A percentile compares a stretch with the other conserved stretches of the same genome.
Conservation (phyloP, 129 eudicot species). For the sunflower (Helianthus annuus) region HanXRQr2.0-SUNRISE NC_035445.2:41762877-41763376, state of each 20-base stretch:
- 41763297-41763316: slow-evolving; percentile 27
- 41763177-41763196: slow-evolving; percentile 41
- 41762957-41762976: too few species aligned
- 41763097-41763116: slow-evolving; percentile 34
- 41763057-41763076: slow-evolving; percentile 33
- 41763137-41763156: slow-evolving; percentile 42
- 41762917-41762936: too few species aligned
- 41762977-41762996: too few species aligned
- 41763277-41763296: slow-evolving; percentile 9
- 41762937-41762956: too few species aligned
- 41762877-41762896: too few species aligned
- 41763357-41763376: slow-evolving; percentile 17
- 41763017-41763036: neutral
- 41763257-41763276: neutral
- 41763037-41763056: slow-evolving; percentile 25
- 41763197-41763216: slow-evolving; percentile 24
- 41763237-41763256: slow-evolving; percentile 27
- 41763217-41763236: slow-evolving; percentile 29
- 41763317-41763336: slow-evolving; percentile 16
- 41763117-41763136: slow-evolving; percentile 43
- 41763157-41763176: slow-evolving; percentile 38
- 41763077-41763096: slow-evolving; percentile 27
- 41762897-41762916: too few species aligned
- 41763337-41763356: slow-evolving; percentile 38
- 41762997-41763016: slow-evolving; percentile 1